A percentile compares a stretch with the other conserved stretches of the same genome.
These are phyloP conservation scores for Neospora caninum DNA, from an alignment of 169 alveolate species.

Conservation along the genomic window DNA sequence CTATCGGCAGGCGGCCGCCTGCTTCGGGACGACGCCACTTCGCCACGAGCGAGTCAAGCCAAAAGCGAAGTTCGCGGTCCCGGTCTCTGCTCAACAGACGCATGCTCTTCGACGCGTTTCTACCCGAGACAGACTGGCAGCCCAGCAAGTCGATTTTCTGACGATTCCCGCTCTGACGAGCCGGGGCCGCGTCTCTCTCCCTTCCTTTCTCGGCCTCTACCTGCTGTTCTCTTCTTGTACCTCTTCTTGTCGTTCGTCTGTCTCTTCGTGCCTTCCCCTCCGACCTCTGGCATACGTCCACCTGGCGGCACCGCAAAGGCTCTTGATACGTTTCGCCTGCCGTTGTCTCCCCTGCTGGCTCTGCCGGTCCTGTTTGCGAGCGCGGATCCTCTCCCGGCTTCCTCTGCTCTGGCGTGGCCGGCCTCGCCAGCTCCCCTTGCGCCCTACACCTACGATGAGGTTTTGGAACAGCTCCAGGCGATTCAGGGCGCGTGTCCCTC, in stretches of 20 bases:
- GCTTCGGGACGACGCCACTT: no score
- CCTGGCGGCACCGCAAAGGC: background rate
- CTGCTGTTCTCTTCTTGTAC: background rate
- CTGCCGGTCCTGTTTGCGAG: background rate
- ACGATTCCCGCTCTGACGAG: no score
- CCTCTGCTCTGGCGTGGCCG: background rate
- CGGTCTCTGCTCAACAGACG: no score
- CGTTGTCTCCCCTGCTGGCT: background rate
- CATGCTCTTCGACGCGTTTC: no score
- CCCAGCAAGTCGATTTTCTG: no score
- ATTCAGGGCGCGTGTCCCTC: background rate
- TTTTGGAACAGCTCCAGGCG: background rate
- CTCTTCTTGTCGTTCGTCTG: background rate
- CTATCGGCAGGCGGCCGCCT: no score
- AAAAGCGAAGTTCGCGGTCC: no score
- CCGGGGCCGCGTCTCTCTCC: background rate
- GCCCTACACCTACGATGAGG: constrained; percentile 2
- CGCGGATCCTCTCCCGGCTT: background rate
- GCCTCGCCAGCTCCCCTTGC: background rate
- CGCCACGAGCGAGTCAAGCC: no score
- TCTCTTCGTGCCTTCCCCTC: background rate
- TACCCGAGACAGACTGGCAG: no score
- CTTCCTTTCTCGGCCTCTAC: background rate
- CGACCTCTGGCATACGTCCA: background rate
- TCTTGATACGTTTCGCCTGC: background rate